These are phyloP conservation scores for Dipteronia sinensis DNA, from an alignment of 345 rosid genomes.

Conservation along the genomic window DNA sequence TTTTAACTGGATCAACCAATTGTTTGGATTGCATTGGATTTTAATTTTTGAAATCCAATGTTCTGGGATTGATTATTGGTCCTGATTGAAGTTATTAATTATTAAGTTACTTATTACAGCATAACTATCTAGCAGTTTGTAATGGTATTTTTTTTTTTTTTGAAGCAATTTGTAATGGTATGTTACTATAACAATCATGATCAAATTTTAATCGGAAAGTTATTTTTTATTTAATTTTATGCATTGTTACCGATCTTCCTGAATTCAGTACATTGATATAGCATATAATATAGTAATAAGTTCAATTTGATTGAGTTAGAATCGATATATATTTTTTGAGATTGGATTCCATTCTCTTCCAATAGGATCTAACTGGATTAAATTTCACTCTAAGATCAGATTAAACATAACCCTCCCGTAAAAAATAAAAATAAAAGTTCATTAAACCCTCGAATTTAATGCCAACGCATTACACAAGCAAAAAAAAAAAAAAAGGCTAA, in stretches of 20 bases:
- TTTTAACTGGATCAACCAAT: not conserved
- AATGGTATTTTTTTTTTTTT: not conserved
- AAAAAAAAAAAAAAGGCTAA: not conserved
- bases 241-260: not conserved
- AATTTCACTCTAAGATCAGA: not conserved
- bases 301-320: not conserved
- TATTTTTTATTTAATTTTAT: not conserved
- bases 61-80: not conserved
- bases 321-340: not conserved
- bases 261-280: not conserved
- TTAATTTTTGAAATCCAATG: not conserved
- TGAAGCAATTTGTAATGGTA: not conserved
- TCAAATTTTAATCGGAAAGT: not conserved
- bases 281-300: not conserved
- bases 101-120: not conserved
- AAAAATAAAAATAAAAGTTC: too few species aligned
- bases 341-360: not conserved
- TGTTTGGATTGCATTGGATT: not conserved
- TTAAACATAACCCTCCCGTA: not conserved
- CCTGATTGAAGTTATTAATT: not conserved
- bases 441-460: too few species aligned
- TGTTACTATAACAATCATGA: not conserved
- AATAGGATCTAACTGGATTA: not conserved
- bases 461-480: too few species aligned
- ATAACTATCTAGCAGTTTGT: not conserved